phyloP scores from a whole-genome alignment of 495 filamentous ascomycete genomes.

The Glutinoglossum americanum region DNA sequence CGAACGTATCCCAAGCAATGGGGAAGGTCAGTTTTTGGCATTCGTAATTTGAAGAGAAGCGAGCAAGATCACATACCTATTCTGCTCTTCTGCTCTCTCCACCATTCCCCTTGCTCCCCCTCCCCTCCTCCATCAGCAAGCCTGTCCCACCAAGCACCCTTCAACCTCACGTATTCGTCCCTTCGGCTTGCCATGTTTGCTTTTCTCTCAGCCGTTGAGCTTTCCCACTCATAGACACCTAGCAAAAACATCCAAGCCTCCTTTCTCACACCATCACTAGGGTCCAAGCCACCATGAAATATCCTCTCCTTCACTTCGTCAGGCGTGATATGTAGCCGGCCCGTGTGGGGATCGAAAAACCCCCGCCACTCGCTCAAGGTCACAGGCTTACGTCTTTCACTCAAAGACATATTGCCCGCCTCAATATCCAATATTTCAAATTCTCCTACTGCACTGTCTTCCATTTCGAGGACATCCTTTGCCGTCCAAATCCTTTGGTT shows the following conservation, averaged over 20 bases:
- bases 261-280: constrained; percentile 78
- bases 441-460: constrained; percentile 81
- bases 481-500: constrained; percentile 81
- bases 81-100: constrained; percentile 79
- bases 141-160: constrained; percentile 90
- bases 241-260: constrained; percentile 93
- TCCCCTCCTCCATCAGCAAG: constrained; percentile 63
- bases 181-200: constrained; percentile 64
- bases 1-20: constrained; percentile 23
- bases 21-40: constrained; percentile 18
- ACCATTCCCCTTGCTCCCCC: constrained; percentile 67
- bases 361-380: constrained; percentile 67
- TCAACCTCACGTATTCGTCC: constrained; percentile 84
- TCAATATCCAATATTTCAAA: constrained; percentile 86
- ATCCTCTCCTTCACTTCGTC: constrained; percentile 91
- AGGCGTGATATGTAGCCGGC: constrained; percentile 50
- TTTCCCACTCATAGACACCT: constrained; percentile 81
- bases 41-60: background rate
- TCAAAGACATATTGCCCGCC: constrained; percentile 41
- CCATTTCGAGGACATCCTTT: constrained; percentile 76
- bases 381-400: constrained; percentile 54
- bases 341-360: constrained; percentile 58
- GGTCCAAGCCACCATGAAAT: constrained; percentile 82
- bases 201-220: constrained; percentile 55
- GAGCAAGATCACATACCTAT: constrained; percentile 47